Conservation (phyloP, 768 basidiomycete species). For the Tricholoma matsutake region DNA sequence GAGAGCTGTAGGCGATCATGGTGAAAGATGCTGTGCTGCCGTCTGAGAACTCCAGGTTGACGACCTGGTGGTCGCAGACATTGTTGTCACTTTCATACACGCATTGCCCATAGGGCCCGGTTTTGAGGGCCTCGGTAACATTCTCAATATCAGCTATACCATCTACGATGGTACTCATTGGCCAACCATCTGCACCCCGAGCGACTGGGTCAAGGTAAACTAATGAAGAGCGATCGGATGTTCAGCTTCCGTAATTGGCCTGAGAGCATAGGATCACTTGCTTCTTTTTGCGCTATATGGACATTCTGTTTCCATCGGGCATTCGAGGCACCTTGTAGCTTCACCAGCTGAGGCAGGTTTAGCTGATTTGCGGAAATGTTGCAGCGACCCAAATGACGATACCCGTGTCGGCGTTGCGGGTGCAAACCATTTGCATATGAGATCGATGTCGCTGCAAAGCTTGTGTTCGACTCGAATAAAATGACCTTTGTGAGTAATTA, state of each 20-base stretch:
- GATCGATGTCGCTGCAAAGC: constrained; percentile 71
- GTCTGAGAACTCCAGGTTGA: constrained; percentile 82
- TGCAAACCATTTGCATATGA: constrained; percentile 74
- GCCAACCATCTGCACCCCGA: constrained; percentile 58
- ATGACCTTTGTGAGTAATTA: background rate
- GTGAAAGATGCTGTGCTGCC: constrained; percentile 85
- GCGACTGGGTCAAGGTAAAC: constrained; percentile 81
- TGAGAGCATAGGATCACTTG: constrained; percentile 27
- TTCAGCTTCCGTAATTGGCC: constrained; percentile 2
- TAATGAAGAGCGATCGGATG: constrained; percentile 23
- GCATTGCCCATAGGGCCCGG: constrained; percentile 74
- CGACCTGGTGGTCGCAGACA: constrained; percentile 89
- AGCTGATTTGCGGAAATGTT: constrained; percentile 70
- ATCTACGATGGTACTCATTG: constrained; percentile 66
- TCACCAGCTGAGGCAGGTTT: constrained; percentile 70
- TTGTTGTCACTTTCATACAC: constrained; percentile 86
- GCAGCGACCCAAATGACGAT: constrained; percentile 84
- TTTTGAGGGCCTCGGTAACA: constrained; percentile 65
- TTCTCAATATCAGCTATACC: constrained; percentile 87
- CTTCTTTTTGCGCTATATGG: constrained; percentile 87
- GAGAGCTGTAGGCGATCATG: constrained; percentile 82
- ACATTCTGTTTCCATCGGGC: constrained; percentile 67
- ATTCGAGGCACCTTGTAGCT: constrained; percentile 75
- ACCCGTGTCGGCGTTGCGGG: constrained; percentile 64
- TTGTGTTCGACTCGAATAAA: background rate